These are phyloP conservation scores for Streptanthus diversifolius DNA, from an alignment of 345 rosid genomes.

Conservation along the genomic window DNA sequence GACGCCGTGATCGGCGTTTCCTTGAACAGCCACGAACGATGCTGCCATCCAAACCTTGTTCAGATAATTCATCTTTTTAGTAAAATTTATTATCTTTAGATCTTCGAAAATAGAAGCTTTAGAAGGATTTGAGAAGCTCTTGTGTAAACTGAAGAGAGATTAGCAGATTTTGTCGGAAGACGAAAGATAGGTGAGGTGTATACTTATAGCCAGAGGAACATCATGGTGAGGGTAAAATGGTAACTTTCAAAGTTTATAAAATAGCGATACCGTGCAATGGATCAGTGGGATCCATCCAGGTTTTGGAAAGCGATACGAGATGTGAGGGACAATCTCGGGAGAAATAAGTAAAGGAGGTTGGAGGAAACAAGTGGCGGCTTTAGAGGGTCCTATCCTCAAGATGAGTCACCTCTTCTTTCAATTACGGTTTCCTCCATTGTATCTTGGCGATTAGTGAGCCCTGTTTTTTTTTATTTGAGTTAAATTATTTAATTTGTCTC, in stretches of 20 bases:
- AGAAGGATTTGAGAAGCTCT: not conserved
- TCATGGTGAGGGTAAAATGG: constrained; percentile 4
- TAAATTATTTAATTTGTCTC: constrained; percentile 1
- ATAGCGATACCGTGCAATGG: constrained; percentile 21
- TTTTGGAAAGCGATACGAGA: constrained; percentile 14
- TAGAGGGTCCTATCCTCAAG: constrained; percentile 21
- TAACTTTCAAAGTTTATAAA: not conserved
- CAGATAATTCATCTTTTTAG: constrained; percentile 25
- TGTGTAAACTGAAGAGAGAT: not conserved
- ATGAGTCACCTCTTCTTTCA: constrained; percentile 25
- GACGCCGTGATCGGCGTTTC: constrained; percentile 57
- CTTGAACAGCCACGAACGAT: constrained; percentile 59
- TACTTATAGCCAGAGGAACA: constrained; percentile 20
- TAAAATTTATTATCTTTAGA: not conserved
- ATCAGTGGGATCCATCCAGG: constrained; percentile 28
- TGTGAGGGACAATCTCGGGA: not conserved
- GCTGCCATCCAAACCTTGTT: constrained; percentile 78
- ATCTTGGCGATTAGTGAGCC: not conserved
- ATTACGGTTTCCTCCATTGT: not conserved
- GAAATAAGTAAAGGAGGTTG: not conserved
- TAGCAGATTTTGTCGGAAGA: constrained; percentile 12
- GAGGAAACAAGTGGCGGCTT: constrained; percentile 16
- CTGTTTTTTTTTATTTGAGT: not conserved
- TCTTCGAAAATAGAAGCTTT: not conserved
- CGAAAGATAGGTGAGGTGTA: not conserved